Base-by-base conservation (phyloP, 1,139 yeast genomes). In the Yamadazyma sp. region DNA sequence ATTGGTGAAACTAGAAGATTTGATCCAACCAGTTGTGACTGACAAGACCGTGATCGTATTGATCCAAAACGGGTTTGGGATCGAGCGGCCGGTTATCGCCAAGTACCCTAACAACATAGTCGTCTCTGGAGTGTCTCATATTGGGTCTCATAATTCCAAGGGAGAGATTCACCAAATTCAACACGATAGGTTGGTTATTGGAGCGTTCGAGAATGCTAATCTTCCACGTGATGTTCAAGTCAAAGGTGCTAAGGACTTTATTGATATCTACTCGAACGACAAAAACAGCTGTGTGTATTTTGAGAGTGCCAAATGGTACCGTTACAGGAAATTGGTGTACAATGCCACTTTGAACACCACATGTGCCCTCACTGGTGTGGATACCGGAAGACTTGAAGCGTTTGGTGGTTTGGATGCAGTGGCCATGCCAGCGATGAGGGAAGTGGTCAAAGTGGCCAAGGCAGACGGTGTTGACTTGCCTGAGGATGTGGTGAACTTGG, bases 271-370 rank as follows among this genome's bases (percentile, higher is more conserved):
- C 54, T 58, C 59, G 32, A 72, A 72, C 35, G 69, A 50, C 1
- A 55, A 55, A 37, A 48, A 53, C 13, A 43, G 61, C 55, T 69
- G 46, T 80, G 77, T 48, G 48, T 56, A 12, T 68, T 74, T 37
- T 51, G 59, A 56, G n/a, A 61, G 74, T 46, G 78, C 73, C 13
- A 69, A 73, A 42, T 67, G 62, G 52, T 71, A 80, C 10, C 65
- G 94, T 53, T 85, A 43, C 29, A 92, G 92, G 42, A 85, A 66
- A 40, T 54, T 66, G 31, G 53, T 65, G 11, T 66, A 64, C 41
- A 66, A 66, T 41, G 63, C 66, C 9, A 52, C 64, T 5, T 53
- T 58, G 43, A 66, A 65, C 47, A 59, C 70, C n/a, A 59, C 61
- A 6, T 61, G 68, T 39, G 58, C 64, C 22, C 48, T 61, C 26